Percentiles rank a stretch among this genome's conserved stretches.
These are phyloP conservation scores for Funneliformis mosseae DNA, from an alignment of 192 early-diverging fungal species.

Conservation along the genomic window DNA sequence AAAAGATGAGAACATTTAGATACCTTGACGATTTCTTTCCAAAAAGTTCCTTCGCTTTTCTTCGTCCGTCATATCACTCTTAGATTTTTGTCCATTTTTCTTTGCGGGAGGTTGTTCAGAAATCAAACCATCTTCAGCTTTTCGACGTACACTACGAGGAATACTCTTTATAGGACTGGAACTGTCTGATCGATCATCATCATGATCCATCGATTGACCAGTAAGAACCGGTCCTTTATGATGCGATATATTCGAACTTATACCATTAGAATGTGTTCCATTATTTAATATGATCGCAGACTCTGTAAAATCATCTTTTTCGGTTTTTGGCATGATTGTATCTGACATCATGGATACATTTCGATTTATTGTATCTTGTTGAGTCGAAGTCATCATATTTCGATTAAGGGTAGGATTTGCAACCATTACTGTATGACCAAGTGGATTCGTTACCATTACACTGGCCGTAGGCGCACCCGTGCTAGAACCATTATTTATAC, in stretches of 20 bases:
- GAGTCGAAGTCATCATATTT: background rate
- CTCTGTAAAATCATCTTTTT: constrained; percentile 16
- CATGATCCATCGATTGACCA: constrained; percentile 24
- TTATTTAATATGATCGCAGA: constrained; percentile 10
- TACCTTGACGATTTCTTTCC: constrained; percentile 86
- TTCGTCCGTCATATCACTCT: constrained; percentile 55
- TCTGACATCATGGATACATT: background rate
- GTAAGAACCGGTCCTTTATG: background rate
- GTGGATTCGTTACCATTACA: background rate
- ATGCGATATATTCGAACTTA: constrained; percentile 5
- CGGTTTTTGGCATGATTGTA: constrained; percentile 27
- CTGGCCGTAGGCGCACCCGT: background rate
- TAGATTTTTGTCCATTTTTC: constrained; percentile 37
- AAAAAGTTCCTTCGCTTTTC: constrained; percentile 82
- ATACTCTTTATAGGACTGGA: constrained; percentile 17
- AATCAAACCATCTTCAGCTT: constrained; percentile 36
- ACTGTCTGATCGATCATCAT: background rate
- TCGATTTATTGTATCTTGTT: background rate
- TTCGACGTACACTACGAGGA: constrained; percentile 35
- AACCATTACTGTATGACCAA: background rate
- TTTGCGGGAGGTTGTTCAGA: constrained; percentile 32
- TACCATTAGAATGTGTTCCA: constrained; percentile 6
- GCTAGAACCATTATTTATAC: background rate
- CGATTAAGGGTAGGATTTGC: background rate
- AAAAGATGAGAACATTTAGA: constrained; percentile 7